Percentiles rank a stretch among this genome's conserved stretches.
These are phyloP conservation scores for Capronia epimyces DNA, from an alignment of 2,329 filamentous ascomycete genomes.

Conservation along the genomic window DNA sequence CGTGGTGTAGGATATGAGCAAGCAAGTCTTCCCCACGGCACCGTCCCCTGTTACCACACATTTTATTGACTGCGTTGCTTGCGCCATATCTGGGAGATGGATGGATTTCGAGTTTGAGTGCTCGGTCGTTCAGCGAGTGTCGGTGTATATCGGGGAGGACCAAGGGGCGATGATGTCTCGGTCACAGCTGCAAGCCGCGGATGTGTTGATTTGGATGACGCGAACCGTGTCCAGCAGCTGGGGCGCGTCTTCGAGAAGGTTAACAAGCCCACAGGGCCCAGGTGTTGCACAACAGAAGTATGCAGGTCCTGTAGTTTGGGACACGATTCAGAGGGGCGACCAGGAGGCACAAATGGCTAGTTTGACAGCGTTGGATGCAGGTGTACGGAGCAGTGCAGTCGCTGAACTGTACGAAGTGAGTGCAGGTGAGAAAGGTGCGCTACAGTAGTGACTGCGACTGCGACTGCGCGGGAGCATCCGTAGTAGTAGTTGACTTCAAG, in stretches of 20 bases:
- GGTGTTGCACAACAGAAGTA: slow-evolving; percentile 11
- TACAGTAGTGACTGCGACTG: not conserved
- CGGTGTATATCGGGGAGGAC: not conserved
- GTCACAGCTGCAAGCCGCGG: slow-evolving; percentile 6
- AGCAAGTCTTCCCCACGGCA: slow-evolving; percentile 99
- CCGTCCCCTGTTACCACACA: slow-evolving; percentile 98
- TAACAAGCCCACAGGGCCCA: slow-evolving; percentile 12
- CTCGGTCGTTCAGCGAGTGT: not conserved
- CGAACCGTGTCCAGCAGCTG: slow-evolving; percentile 20
- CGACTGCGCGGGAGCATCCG: slow-evolving; percentile 11
- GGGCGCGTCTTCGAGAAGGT: slow-evolving; percentile 15
- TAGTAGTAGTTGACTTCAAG: slow-evolving; percentile 1
- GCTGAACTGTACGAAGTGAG: not conserved
- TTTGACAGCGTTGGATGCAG: not conserved
- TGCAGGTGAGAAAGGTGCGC: not conserved
- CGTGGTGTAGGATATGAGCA: slow-evolving; percentile 98
- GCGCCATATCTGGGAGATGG: slow-evolving; percentile 16
- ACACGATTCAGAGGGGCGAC: slow-evolving; percentile 4
- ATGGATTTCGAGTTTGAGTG: not conserved
- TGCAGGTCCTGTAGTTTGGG: slow-evolving; percentile 11
- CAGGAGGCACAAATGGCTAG: not conserved
- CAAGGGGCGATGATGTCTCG: not conserved
- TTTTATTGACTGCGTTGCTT: slow-evolving; percentile 45
- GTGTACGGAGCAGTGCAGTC: slow-evolving; percentile 2
- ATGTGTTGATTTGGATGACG: slow-evolving; percentile 11